A percentile compares a stretch with the other conserved stretches of the same genome.
Conservation (phyloP, 176 grass and related monocot species). For the Thalia dealbata region DNA sequence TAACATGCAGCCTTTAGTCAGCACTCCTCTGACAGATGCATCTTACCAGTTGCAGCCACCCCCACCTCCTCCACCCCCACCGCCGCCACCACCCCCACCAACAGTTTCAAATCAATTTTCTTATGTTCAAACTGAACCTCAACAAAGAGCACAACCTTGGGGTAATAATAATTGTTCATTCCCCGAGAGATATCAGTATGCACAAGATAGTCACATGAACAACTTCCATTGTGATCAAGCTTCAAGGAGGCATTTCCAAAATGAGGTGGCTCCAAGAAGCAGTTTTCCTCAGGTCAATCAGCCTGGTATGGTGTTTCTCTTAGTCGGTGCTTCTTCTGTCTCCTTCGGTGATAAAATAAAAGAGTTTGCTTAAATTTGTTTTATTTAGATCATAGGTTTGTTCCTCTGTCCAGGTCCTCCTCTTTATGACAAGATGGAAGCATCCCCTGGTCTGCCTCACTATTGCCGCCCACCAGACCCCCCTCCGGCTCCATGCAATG, state of each 20-base stretch:
- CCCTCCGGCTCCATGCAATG: constrained; percentile 42
- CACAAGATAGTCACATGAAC: constrained; percentile 41
- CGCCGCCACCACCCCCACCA: constrained; percentile 28
- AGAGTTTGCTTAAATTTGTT: neutral
- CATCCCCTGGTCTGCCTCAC: constrained; percentile 28
- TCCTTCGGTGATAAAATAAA: neutral
- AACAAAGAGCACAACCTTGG: constrained; percentile 50
- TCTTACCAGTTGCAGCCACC: constrained; percentile 59
- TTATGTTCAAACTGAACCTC: constrained; percentile 44
- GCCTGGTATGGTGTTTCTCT: constrained; percentile 22
- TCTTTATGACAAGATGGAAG: constrained; percentile 40
- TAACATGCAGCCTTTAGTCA: constrained; percentile 49
- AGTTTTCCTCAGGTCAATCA: constrained; percentile 38
- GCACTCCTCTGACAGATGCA: constrained; percentile 40
- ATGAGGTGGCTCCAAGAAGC: constrained; percentile 39
- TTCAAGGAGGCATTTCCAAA: constrained; percentile 50
- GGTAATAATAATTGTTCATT: constrained; percentile 28
- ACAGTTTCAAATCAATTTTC: constrained; percentile 50
- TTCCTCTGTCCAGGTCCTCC: constrained; percentile 36
- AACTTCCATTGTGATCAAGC: constrained; percentile 26
- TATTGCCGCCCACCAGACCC: constrained; percentile 47
- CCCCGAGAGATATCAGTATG: constrained; percentile 42
- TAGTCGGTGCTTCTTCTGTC: neutral
- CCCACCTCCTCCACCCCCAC: too few relatives aligned
- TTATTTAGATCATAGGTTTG: neutral